Percentiles rank a stretch among this genome's conserved stretches.
Conservation (phyloP, 192 early-diverging fungal genomes). For the Linnemannia schmuckeri region DNA sequence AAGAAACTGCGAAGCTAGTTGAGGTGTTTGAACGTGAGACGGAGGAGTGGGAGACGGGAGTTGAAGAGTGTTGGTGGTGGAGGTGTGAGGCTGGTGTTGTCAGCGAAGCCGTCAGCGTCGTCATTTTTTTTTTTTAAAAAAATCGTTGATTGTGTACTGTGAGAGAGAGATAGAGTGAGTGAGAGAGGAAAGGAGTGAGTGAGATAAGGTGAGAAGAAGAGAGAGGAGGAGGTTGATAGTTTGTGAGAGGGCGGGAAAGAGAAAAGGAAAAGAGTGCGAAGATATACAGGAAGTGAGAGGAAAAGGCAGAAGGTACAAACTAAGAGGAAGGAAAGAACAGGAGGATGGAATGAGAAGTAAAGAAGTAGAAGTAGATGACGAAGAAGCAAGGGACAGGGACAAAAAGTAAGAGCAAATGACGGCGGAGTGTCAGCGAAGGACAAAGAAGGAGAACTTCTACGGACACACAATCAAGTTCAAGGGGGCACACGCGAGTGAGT, state of each 20-base stretch:
- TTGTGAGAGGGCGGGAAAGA: not conserved
- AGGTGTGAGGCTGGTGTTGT: not conserved
- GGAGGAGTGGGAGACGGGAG: not conserved
- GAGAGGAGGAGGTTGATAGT: not conserved
- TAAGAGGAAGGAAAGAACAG: not conserved
- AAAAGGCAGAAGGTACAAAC: too few relatives aligned
- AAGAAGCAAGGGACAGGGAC: too few relatives aligned
- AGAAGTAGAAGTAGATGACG: not conserved
- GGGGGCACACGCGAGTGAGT: too few relatives aligned
- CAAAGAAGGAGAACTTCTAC: too few relatives aligned
- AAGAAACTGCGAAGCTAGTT: not conserved
- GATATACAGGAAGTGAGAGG: not conserved
- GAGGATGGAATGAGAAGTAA: not conserved
- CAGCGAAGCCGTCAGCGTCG: not conserved
- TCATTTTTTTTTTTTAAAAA: not conserved
- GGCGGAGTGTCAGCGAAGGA: too few relatives aligned
- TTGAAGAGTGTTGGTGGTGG: not conserved
- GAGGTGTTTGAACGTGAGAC: not conserved
- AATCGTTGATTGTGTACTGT: not conserved
- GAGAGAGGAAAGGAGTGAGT: not conserved
- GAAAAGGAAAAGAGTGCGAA: not conserved
- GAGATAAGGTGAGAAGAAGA: not conserved
- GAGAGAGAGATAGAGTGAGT: not conserved
- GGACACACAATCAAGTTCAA: too few relatives aligned
- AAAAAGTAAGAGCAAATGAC: too few relatives aligned